phyloP scores from a whole-genome alignment of 306 rosid species.

The Ochetophila trinervis region DNA sequence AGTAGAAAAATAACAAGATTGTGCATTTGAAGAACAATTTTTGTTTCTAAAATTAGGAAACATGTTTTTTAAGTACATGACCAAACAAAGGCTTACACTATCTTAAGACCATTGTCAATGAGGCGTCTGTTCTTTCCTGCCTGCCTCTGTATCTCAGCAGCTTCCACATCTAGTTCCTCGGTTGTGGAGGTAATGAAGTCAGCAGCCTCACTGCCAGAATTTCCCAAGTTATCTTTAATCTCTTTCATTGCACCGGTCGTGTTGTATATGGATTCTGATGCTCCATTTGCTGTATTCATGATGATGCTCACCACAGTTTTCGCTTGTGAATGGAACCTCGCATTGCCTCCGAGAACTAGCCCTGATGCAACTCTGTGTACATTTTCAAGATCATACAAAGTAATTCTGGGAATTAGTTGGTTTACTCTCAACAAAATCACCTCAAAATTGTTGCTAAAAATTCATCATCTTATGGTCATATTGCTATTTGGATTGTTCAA shows the following conservation, averaged over 20 bases:
- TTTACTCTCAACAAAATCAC: background rate
- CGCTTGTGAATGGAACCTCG: conserved; percentile 45
- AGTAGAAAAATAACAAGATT: no score
- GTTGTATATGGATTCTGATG: conserved; percentile 49
- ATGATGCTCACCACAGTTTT: conserved; percentile 46
- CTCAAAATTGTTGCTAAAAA: background rate
- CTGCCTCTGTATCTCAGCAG: conserved; percentile 42
- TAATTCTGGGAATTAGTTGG: background rate
- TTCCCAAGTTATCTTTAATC: conserved; percentile 26
- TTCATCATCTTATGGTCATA: no score
- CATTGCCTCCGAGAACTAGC: conserved; percentile 51
- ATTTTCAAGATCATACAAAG: background rate
- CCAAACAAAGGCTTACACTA: conserved; percentile 34
- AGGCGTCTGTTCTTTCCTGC: conserved; percentile 40
- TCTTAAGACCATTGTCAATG: conserved; percentile 42
- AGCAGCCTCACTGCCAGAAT: conserved; percentile 26
- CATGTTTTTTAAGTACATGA: background rate
- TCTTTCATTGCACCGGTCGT: conserved; percentile 51
- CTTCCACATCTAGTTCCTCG: conserved; percentile 33
- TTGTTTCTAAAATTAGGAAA: no score
- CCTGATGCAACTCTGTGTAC: conserved; percentile 54
- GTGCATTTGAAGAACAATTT: no score
- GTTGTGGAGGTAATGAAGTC: conserved; percentile 39
- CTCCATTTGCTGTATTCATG: conserved; percentile 56
- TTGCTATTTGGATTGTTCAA: no score